Conservation (phyloP, 805 yeast species). For the Ogataea zsoltii region DNA sequence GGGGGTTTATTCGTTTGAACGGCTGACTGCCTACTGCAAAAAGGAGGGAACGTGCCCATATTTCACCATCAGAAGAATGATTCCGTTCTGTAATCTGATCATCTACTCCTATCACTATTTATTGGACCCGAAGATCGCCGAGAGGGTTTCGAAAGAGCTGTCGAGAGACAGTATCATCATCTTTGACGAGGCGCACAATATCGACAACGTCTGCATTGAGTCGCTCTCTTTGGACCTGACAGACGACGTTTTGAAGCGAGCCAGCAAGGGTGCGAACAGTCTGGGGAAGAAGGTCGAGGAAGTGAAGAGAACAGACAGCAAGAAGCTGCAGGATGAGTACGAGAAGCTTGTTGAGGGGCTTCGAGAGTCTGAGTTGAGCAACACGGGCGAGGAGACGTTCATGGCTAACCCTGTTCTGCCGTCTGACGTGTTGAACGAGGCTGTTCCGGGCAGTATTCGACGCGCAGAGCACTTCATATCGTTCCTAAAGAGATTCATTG, state of each 20-base stretch:
- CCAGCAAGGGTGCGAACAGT: conserved; percentile 82
- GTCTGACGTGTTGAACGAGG: conserved; percentile 82
- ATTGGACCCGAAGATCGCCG: conserved; percentile 95
- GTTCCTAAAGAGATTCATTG: conserved; percentile 88
- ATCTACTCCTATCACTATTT: conserved; percentile 96
- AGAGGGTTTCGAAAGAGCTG: conserved; percentile 87
- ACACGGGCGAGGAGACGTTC: conserved; percentile 61
- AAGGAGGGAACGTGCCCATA: conserved; percentile 88
- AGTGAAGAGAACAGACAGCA: conserved; percentile 79
- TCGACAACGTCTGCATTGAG: conserved; percentile 98
- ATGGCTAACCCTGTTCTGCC: conserved; percentile 89
- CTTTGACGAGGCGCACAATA: conserved; percentile 98
- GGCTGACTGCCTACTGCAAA: conserved; percentile 73
- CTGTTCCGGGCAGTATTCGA: conserved; percentile 95
- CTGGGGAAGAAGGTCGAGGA: conserved; percentile 81
- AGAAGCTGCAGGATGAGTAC: conserved; percentile 84
- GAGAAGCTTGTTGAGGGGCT: conserved; percentile 88
- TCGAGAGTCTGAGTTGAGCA: conserved; percentile 71
- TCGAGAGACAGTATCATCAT: conserved; percentile 92
- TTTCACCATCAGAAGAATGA: conserved; percentile 97
- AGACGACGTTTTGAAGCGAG: conserved; percentile 82
- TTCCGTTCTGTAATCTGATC: conserved; percentile 87
- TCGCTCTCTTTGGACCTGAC: conserved; percentile 89
- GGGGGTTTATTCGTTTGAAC: conserved; percentile 94
- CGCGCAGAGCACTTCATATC: conserved; percentile 97